These are phyloP conservation scores for Cyamopsis tetragonoloba DNA, from an alignment of 306 rosid species.

Conservation along the genomic window DNA sequence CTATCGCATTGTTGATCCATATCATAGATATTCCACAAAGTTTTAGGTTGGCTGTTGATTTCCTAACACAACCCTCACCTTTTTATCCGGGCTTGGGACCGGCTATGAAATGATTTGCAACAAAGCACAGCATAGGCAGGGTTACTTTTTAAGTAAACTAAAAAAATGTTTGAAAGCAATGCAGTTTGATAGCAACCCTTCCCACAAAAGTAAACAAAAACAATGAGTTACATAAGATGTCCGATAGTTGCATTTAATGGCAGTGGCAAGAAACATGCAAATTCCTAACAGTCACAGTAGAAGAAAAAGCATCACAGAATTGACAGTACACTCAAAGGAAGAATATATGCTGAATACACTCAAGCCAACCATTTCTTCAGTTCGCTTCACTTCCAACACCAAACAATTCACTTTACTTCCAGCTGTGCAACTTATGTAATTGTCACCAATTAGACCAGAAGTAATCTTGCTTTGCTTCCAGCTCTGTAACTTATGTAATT, in stretches of 20 bases:
- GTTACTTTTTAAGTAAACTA: too few relatives aligned
- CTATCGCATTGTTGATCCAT: too few relatives aligned
- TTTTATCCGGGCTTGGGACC: too few relatives aligned
- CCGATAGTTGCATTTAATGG: not conserved
- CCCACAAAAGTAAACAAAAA: not conserved
- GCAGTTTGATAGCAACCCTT: too few relatives aligned
- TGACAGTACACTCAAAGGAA: not conserved
- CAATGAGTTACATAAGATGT: not conserved
- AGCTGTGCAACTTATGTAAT: not conserved
- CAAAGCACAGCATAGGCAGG: too few relatives aligned
- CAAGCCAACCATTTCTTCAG: constrained; percentile 2
- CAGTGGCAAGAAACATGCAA: not conserved
- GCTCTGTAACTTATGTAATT: not conserved
- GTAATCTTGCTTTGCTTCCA: not conserved
- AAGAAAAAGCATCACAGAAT: constrained; percentile 4
- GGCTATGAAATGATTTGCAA: too few relatives aligned
- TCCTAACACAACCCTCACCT: too few relatives aligned
- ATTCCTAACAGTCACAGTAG: constrained; percentile 4
- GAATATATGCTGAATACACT: not conserved
- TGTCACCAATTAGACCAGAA: not conserved
- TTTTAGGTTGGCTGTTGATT: too few relatives aligned
- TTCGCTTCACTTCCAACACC: not conserved
- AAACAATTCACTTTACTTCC: not conserved
- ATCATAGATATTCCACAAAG: too few relatives aligned
- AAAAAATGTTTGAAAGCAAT: too few relatives aligned